Evolutionary conservation across 768 basidiomycete species (phyloP).

Genomic region (Kwoniella dejecticola): DNA sequence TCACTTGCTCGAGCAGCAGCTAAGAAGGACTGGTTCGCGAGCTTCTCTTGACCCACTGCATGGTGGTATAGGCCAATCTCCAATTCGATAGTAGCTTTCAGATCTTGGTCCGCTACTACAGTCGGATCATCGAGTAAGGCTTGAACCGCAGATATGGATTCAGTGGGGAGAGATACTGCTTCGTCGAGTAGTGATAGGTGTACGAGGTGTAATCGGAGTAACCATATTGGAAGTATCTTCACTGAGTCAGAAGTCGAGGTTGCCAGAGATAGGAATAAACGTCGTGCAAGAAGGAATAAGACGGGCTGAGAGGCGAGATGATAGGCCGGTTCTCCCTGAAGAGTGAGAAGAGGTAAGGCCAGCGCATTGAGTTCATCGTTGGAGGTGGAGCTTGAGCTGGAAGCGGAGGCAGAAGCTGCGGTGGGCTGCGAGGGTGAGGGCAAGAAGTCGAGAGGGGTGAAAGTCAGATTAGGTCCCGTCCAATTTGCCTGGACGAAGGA

Average conservation of each 20-base stretch:
- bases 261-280: slow-evolving; percentile 65
- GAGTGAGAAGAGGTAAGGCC: slow-evolving; percentile 74
- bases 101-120: slow-evolving; percentile 62
- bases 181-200: slow-evolving; percentile 81
- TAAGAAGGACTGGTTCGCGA: slow-evolving; percentile 75
- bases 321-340: slow-evolving; percentile 91
- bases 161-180: slow-evolving; percentile 64
- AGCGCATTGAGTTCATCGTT: slow-evolving; percentile 63
- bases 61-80: slow-evolving; percentile 82
- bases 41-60: slow-evolving; percentile 66
- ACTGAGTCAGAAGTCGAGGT: too few species aligned
- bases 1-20: slow-evolving; percentile 74
- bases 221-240: slow-evolving; percentile 73
- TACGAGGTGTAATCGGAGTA: slow-evolving; percentile 69
- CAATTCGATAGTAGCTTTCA: slow-evolving; percentile 68
- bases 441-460: slow-evolving; percentile 58
- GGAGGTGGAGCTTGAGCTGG: too few species aligned
- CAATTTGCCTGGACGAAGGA: slow-evolving; percentile 92
- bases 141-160: slow-evolving; percentile 42
- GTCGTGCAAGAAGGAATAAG: slow-evolving; percentile 74
- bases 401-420: too few species aligned
- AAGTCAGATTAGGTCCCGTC: slow-evolving; percentile 84
- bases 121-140: slow-evolving; percentile 58
- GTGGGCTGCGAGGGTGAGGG: slow-evolving; percentile 55
- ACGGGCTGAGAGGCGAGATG: slow-evolving; percentile 73